phyloP scores from a whole-genome alignment of 2,329 filamentous ascomycete species.

The Byssochlamys sp. region DNA sequence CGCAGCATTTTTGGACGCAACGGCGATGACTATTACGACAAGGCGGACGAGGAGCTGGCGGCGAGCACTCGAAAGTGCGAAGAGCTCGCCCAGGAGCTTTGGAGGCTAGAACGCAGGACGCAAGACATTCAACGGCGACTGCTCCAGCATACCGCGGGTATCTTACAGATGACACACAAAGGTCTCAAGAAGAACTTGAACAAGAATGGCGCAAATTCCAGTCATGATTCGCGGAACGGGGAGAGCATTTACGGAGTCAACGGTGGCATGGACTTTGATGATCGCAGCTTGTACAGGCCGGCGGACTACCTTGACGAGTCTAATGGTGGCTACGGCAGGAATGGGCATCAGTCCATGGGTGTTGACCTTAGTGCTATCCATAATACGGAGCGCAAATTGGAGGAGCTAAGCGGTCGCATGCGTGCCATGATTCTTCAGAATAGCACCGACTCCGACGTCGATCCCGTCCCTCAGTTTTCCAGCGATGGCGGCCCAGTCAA shows the following conservation, averaged over 20 bases:
- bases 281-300: constrained; percentile 61
- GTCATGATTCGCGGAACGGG: constrained; percentile 54
- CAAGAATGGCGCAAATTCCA: constrained; percentile 17
- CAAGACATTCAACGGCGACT: constrained; percentile 66
- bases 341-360: constrained; percentile 7
- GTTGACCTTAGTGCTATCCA: constrained; percentile 42
- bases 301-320: constrained; percentile 55
- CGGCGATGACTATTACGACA: constrained; percentile 29
- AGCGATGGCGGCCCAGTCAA: constrained; percentile 17
- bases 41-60: constrained; percentile 64
- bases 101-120: constrained; percentile 65
- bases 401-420: constrained; percentile 57
- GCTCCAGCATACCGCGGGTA: constrained; percentile 81
- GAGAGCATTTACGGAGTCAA: constrained; percentile 62
- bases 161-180: constrained; percentile 81
- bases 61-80: constrained; percentile 74
- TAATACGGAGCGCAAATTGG: constrained; percentile 56
- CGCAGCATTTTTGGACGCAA: constrained; percentile 42
- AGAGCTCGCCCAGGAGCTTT: constrained; percentile 70
- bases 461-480: constrained; percentile 26
- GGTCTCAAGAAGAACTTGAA: constrained; percentile 53
- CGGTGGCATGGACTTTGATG: constrained; percentile 60
- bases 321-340: constrained; percentile 17
- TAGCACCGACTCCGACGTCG: constrained; percentile 25
- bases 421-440: constrained; percentile 54